Base-by-base conservation (phyloP, 345 rosid genomes). In the Salix viminalis region DNA sequence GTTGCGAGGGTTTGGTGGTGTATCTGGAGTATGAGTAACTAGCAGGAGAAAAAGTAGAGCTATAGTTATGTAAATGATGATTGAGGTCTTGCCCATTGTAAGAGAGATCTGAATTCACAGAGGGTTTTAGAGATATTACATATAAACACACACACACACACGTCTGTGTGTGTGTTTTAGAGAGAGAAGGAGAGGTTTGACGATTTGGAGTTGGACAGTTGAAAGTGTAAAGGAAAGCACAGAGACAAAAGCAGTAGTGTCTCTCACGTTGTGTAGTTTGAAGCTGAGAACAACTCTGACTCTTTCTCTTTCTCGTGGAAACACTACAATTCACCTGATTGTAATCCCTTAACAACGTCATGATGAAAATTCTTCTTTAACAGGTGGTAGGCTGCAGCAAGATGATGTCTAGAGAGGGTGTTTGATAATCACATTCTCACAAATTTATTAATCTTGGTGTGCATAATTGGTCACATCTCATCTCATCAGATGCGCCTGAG, bases 31-130 rank as follows among this genome's bases (percentile, higher is more conserved):
- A 28, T 78, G 42, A 26, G 85, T 65, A 62, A 82, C 71, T 14
- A 82, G 85, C 2, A 82, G 21, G 28, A 82, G 68, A 37, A 82
- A 28, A 16, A 82, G 73, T 26, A 75, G 14, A 24, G 81, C 79
- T 39, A 82, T 14, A 11, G 79, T 21, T 23, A 79, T 50, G 79
- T 82, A 82, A 3, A 82, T 67, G n/a, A 82, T 34, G 4, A 75
- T 14, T 1, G 85, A 72, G 34, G 65, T 14, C 76, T 67, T 82
- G n/a, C 64, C 74, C 82, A 75, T 78, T 39, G 65, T 36, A 26
- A 15, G 66, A 1, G 12, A 15, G 58, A 70, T 70, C 73, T 71
- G 16, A 50, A 71, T 52, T 41, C 4, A 16, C 24, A 19, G 13
- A 71, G 71, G 28, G 28, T 52, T 52, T 69, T 42, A 5, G 64